A percentile compares a stretch with the other conserved stretches of the same genome.
These are phyloP conservation scores for Cymodocea nodosa DNA, from an alignment of 116 monocot species.

Conservation along the genomic window DNA sequence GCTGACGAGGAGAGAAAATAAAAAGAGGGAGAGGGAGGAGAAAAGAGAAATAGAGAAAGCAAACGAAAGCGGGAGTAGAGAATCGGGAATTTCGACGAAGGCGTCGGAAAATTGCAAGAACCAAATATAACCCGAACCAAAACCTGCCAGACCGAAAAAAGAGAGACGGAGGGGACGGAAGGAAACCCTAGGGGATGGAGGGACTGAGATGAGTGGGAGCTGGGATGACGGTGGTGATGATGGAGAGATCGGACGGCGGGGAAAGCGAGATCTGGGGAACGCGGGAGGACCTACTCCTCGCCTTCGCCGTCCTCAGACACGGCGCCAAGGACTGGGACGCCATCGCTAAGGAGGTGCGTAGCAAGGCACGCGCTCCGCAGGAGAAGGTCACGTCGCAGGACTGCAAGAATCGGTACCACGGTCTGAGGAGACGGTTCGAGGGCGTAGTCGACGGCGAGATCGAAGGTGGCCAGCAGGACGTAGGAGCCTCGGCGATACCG, in stretches of 20 bases:
- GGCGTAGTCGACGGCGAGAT: constrained; percentile 13
- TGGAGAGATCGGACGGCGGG: constrained; percentile 33
- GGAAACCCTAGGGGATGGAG: not conserved
- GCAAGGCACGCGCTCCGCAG: constrained; percentile 20
- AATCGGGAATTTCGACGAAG: too few species aligned
- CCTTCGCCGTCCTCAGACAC: constrained; percentile 60
- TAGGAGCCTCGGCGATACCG: constrained; percentile 12
- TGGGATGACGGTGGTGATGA: not conserved
- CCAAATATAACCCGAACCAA: too few species aligned
- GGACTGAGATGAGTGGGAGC: not conserved
- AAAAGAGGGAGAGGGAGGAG: too few species aligned
- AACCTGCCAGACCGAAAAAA: not conserved
- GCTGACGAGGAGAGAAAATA: too few species aligned
- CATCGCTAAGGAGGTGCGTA: constrained; percentile 54
- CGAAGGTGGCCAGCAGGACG: constrained; percentile 9
- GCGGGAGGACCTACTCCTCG: constrained; percentile 88
- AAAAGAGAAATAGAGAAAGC: too few species aligned
- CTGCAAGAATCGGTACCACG: constrained; percentile 33
- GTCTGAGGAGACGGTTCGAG: constrained; percentile 41
- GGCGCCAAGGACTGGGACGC: constrained; percentile 65
- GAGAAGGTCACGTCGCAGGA: constrained; percentile 26
- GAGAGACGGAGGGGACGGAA: not conserved
- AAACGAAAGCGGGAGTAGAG: too few species aligned
- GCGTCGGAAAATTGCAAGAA: too few species aligned
- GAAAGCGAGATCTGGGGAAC: constrained; percentile 76